phyloP scores from a whole-genome alignment of 306 rosid genomes.

The Cercis canadensis region DNA sequence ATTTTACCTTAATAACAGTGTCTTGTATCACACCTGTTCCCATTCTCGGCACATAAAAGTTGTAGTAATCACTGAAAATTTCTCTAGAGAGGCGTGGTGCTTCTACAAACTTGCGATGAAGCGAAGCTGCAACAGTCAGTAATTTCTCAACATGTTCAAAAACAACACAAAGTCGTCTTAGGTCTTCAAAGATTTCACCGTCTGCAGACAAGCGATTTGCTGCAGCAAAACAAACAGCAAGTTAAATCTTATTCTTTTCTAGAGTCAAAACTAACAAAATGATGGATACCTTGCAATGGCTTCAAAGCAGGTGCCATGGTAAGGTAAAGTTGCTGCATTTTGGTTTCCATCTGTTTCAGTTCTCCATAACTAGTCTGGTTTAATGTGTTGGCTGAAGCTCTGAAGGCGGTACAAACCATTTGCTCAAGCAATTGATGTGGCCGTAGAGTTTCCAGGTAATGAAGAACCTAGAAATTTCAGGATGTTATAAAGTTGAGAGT shows the following conservation, averaged over 20 bases:
- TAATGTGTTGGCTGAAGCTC: constrained; percentile 80
- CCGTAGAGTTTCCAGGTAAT: constrained; percentile 84
- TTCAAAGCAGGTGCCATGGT: constrained; percentile 73
- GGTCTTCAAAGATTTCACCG: constrained; percentile 75
- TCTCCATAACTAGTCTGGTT: constrained; percentile 78
- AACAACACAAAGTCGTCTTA: constrained; percentile 64
- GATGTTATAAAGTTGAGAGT: constrained; percentile 30
- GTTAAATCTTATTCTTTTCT: constrained; percentile 25
- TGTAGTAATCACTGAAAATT: constrained; percentile 71
- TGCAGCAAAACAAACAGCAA: constrained; percentile 49
- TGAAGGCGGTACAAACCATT: constrained; percentile 88
- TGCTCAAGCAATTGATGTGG: constrained; percentile 94
- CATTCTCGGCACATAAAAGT: constrained; percentile 70
- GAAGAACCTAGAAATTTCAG: constrained; percentile 68
- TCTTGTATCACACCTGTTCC: constrained; percentile 55
- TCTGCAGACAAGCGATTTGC: constrained; percentile 69
- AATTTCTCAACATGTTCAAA: constrained; percentile 86
- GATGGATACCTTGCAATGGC: constrained; percentile 71
- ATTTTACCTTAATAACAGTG: constrained; percentile 58
- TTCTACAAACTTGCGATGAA: constrained; percentile 75
- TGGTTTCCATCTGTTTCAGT: constrained; percentile 72
- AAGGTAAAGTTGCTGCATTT: constrained; percentile 79
- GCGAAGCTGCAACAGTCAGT: constrained; percentile 80
- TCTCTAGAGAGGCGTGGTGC: constrained; percentile 84
- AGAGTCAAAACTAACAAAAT: constrained; percentile 1